Evolutionary conservation across 768 basidiomycete genomes (phyloP).

Genomic region (Mycena floridula): DNA sequence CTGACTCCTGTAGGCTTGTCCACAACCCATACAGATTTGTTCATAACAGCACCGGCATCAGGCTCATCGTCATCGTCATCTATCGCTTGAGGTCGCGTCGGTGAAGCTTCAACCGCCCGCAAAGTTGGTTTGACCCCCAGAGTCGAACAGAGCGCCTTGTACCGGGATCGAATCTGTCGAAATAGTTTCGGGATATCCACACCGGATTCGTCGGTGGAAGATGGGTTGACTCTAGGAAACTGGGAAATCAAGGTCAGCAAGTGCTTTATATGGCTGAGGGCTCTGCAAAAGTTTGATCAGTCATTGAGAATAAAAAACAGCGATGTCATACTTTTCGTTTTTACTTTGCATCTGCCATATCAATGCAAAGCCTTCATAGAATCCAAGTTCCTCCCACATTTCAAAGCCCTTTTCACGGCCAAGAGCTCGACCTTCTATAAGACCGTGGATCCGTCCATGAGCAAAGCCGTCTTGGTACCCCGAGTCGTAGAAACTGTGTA

Average conservation of each 20-base stretch:
- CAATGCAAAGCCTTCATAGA: constrained; percentile 79
- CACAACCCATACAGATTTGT: too few species aligned
- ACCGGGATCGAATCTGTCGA: constrained; percentile 80
- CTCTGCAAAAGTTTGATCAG: constrained; percentile 30
- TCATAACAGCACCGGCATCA: too few species aligned
- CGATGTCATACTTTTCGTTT: constrained; percentile 41
- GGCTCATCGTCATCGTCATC: too few species aligned
- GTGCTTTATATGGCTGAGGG: constrained; percentile 54
- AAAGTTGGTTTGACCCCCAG: constrained; percentile 57
- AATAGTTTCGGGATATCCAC: constrained; percentile 74
- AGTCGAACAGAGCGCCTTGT: constrained; percentile 79
- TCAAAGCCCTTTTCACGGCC: constrained; percentile 90
- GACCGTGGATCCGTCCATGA: constrained; percentile 85
- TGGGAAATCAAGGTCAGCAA: constrained; percentile 65
- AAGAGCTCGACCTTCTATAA: constrained; percentile 86
- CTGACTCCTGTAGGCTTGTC: too few species aligned
- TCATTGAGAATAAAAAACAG: constrained; percentile 2
- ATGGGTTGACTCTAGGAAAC: constrained; percentile 79
- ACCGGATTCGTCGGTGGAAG: constrained; percentile 29
- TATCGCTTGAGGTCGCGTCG: too few species aligned
- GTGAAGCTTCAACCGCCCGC: constrained; percentile 23
- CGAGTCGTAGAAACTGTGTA: constrained; percentile 68
- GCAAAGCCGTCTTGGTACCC: constrained; percentile 75
- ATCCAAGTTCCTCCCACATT: constrained; percentile 96
- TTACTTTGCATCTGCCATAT: constrained; percentile 53